phyloP scores from a whole-genome alignment of 352 stramenopile species.

The Blastocystis hominis region DNA sequence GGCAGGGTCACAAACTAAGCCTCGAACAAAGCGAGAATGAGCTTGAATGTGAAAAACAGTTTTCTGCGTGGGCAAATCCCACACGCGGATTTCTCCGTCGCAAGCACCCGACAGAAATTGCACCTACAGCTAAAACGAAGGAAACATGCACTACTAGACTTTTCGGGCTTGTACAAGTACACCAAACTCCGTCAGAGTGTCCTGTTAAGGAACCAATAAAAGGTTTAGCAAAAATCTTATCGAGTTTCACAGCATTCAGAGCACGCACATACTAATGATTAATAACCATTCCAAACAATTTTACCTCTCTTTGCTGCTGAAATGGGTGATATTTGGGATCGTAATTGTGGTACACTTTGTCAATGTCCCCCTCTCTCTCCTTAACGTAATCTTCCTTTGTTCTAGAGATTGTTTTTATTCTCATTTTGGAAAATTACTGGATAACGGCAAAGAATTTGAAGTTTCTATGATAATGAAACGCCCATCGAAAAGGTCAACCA shows the following conservation, averaged over 20 bases:
- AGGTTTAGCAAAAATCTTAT: slow-evolving; percentile 95
- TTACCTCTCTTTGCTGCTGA: slow-evolving; percentile 63
- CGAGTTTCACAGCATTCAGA: slow-evolving; percentile 90
- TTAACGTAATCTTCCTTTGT: slow-evolving; percentile 83
- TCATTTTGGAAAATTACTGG: slow-evolving; percentile 75
- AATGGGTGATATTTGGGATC: slow-evolving; percentile 86
- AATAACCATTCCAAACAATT: neutral
- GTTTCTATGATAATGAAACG: neutral
- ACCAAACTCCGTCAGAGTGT: slow-evolving; percentile 88
- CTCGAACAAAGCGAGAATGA: slow-evolving; percentile 83
- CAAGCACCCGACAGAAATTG: slow-evolving; percentile 73
- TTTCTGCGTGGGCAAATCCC: slow-evolving; percentile 84
- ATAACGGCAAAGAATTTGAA: slow-evolving; percentile 26
- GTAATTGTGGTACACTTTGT: slow-evolving; percentile 87
- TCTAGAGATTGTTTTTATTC: slow-evolving; percentile 95
- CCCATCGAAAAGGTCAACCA: neutral
- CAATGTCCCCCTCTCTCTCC: slow-evolving; percentile 81
- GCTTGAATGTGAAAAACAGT: slow-evolving; percentile 83
- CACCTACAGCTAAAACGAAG: slow-evolving; percentile 54
- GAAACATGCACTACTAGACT: slow-evolving; percentile 67
- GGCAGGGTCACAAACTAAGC: slow-evolving; percentile 72
- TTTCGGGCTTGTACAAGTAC: slow-evolving; percentile 76
- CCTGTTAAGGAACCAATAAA: slow-evolving; percentile 90
- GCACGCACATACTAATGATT: slow-evolving; percentile 82
- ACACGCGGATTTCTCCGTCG: slow-evolving; percentile 86